Base-by-base conservation (phyloP, 2,329 filamentous ascomycete genomes). In the Cryoendolithus antarcticus region DNA sequence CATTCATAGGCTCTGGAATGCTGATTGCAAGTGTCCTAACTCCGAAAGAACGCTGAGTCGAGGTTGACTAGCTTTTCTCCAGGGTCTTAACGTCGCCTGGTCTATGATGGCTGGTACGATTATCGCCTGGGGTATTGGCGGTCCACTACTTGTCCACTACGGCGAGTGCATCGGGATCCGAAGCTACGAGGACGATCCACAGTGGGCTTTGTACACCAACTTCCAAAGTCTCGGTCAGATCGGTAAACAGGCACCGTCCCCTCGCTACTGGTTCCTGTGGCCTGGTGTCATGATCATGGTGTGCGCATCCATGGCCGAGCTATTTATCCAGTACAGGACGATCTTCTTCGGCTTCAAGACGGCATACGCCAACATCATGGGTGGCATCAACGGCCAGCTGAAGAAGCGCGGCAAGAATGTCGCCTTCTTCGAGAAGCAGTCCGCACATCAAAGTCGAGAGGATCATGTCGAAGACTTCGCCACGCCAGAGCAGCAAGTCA, bases 1-100 rank as follows among this genome's bases (percentile, higher is more conserved):
- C 74, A 27, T 77, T 77, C 56, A 73, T 77, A 45, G 74, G 73
- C 2, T 67, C 65, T 31, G 72, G 72, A 35, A 71, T 75, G 56
- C 63, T 75, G 27, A 70, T 74, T 46, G 15, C 15, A 19, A 19
- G 15, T 19, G 15, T 19, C 15, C 15, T 19, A 19, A 19, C 15
- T 19, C 15, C 15, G 15, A 19, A 19, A 19, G 15, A 19, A 19
- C 15, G 15, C 15, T 19, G 15, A 19, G 5, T 19, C 15, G 15
- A 19, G 15, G 15, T 19, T 19, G 15, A 19, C 15, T 19, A 19
- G 5, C 15, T 19, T 19, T 19, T 19, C 15, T 19, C 15, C 15
- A 19, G 15, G 71, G 71, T 42, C 57, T 74, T 43, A 75, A 75
- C 52, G 65, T 70, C 11, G 69, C 71, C n/a, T 49, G 72, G 40